Base-by-base conservation (phyloP, 768 basidiomycete genomes). In the Tulasnella sp. region DNA sequence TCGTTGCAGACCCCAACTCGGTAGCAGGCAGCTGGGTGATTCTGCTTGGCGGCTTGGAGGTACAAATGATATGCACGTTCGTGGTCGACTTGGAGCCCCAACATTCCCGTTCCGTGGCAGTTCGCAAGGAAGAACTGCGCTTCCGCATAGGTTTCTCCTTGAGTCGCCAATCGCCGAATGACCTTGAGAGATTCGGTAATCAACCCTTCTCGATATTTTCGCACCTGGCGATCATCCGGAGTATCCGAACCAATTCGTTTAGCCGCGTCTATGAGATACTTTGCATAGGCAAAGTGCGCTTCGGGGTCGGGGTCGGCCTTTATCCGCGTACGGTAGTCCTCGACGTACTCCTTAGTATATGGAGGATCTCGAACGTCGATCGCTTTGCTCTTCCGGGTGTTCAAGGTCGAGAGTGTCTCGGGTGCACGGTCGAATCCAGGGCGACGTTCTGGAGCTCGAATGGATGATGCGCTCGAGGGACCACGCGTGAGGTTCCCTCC, bases 101-200 rank as follows among this genome's bases (percentile, higher is more conserved):
- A 89, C 79, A 91, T 91, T 9, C 97, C 97, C 0, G 96, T 97
- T 25, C 97, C 96, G 81, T 97, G 91, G 81, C 96, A 96, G 80
- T 98, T 98, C 54, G 97, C 97, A 67, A 99, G 87, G 87, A 97
- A 99, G 85, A 99, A 99, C 82, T 99, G 97, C 15, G 97, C 97
- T 80, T 99, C 97, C 77, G 95, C 90, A 83, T 94, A 96, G 0
- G 95, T 90, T 75, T 95, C 90, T 29, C 91, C 93, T 82, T 95
- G 93, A 8, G 95, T 96, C 3, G 97, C 97, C 71, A 99, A 86
- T 72, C 94, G 89, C 79, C 97, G 92, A 78, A 99, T 88, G 72
- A 95, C 92, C 83, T 98, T 97, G 80, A 99, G 85, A 12, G 93
- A 90, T 84, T 99, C 97, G 72, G 86, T 86, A 71, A 99, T 87